These are phyloP conservation scores for Trichoderma asperelloides DNA, from an alignment of 495 filamentous ascomycete genomes.

Conservation along the genomic window DNA sequence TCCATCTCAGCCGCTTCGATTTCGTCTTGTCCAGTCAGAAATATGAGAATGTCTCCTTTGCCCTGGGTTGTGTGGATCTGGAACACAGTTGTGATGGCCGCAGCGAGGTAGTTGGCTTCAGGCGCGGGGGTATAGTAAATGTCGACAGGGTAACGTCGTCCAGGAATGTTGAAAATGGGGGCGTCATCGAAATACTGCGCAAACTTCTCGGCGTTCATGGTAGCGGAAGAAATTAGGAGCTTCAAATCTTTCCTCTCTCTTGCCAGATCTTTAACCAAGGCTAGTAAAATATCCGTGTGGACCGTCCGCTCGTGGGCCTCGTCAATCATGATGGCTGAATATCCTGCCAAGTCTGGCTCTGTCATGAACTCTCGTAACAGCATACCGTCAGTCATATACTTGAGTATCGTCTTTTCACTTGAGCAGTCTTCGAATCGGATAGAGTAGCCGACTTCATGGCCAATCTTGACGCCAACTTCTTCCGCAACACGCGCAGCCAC, in stretches of 20 bases:
- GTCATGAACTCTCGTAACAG: conserved; percentile 84
- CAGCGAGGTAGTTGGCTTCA: conserved; percentile 89
- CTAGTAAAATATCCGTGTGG: conserved; percentile 84
- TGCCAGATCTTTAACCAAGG: conserved; percentile 86
- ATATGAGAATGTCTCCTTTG: conserved; percentile 82
- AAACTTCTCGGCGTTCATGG: conserved; percentile 92
- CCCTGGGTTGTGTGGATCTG: conserved; percentile 90
- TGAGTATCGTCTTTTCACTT: conserved; percentile 83
- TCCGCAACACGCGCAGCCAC: conserved; percentile 92
- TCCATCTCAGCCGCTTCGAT: conserved; percentile 79
- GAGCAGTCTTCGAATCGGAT: conserved; percentile 95
- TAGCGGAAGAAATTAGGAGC: conserved; percentile 88
- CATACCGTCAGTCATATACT: conserved; percentile 99
- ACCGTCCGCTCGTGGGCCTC: conserved; percentile 94
- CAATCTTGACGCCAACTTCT: conserved; percentile 84
- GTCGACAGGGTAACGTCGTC: conserved; percentile 81
- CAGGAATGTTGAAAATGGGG: conserved; percentile 94
- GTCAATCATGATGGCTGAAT: conserved; percentile 90
- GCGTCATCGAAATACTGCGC: conserved; percentile 87
- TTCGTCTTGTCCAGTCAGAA: conserved; percentile 84
- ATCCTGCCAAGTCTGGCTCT: conserved; percentile 77
- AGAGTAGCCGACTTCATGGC: conserved; percentile 88
- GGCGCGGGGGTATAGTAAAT: conserved; percentile 89
- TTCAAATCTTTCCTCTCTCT: conserved; percentile 81
- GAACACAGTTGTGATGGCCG: conserved; percentile 87